Conservation (phyloP, 768 basidiomycete species). For the Pisolithus marmoratus region DNA sequence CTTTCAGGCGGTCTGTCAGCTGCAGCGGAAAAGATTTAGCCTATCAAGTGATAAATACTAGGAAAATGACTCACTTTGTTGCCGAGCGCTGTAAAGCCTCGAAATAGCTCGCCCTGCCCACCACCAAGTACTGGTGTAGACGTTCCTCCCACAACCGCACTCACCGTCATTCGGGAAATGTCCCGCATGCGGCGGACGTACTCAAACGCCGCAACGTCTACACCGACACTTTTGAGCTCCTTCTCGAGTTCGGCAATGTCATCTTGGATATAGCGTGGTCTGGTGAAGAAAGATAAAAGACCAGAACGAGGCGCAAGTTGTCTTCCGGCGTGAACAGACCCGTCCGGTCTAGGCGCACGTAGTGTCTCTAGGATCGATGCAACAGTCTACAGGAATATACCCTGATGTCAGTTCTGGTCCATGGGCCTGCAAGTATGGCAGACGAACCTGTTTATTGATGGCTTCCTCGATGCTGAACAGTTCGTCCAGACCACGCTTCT, state of each 20-base stretch:
- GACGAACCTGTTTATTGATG: constrained; percentile 71
- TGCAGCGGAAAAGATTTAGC: constrained; percentile 23
- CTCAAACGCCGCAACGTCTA: constrained; percentile 78
- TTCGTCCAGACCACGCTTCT: constrained; percentile 90
- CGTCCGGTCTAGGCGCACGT: constrained; percentile 63
- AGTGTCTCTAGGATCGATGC: constrained; percentile 80
- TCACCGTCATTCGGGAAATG: constrained; percentile 85
- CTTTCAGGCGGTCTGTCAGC: constrained; percentile 91
- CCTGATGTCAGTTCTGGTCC: not conserved
- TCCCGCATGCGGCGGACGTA: constrained; percentile 91
- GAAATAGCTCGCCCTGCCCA: constrained; percentile 81
- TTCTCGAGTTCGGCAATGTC: constrained; percentile 85
- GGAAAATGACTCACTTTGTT: constrained; percentile 57
- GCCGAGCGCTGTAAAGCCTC: constrained; percentile 88
- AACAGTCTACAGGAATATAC: constrained; percentile 47
- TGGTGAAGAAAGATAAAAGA: constrained; percentile 86
- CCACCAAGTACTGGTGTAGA: constrained; percentile 64
- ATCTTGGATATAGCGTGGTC: constrained; percentile 81
- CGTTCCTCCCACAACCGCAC: constrained; percentile 52
- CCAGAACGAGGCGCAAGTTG: constrained; percentile 90
- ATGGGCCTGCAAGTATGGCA: not conserved
- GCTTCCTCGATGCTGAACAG: constrained; percentile 96
- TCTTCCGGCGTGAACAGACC: constrained; percentile 67
- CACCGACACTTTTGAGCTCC: constrained; percentile 78
- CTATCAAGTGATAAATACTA: not conserved